Conservation (phyloP, 306 rosid genomes). For the Lathyrus tuberosus region DNA sequence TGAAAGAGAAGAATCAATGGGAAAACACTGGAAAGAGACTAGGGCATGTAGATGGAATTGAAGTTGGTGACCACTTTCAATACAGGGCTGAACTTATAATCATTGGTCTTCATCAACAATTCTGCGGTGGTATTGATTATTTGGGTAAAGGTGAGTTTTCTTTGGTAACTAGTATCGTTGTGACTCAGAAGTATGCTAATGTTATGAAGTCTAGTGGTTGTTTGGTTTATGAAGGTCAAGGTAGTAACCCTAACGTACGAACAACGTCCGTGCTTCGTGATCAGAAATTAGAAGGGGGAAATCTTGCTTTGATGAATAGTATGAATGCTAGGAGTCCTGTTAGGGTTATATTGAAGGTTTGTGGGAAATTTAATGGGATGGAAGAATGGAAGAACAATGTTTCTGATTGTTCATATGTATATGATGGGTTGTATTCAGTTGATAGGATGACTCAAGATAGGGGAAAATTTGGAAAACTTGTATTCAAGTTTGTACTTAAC, state of each 20-base stretch:
- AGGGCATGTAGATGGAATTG: constrained; percentile 47
- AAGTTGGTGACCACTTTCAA: constrained; percentile 49
- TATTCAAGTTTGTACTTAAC: constrained; percentile 40
- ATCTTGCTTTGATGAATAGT: constrained; percentile 55
- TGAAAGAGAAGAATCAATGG: constrained; percentile 4
- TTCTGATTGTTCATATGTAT: neutral
- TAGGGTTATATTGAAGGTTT: constrained; percentile 44
- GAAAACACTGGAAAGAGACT: constrained; percentile 24
- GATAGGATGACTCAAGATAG: constrained; percentile 25
- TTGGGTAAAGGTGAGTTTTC: neutral
- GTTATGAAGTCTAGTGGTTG: neutral
- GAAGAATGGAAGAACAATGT: neutral
- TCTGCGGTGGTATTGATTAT: constrained; percentile 47
- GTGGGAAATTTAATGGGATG: neutral
- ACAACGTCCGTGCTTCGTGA: neutral
- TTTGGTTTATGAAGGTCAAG: constrained; percentile 48
- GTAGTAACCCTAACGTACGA: constrained; percentile 39
- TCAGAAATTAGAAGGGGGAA: constrained; percentile 43
- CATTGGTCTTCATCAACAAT: constrained; percentile 51
- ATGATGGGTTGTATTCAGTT: constrained; percentile 51
- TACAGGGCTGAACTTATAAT: constrained; percentile 42
- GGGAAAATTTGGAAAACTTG: constrained; percentile 45
- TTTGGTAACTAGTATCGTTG: constrained; percentile 55
- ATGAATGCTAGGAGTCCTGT: constrained; percentile 39
- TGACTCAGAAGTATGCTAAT: constrained; percentile 38